Base-by-base conservation (phyloP, 2,329 filamentous ascomycete species). In the Ceratocystis alfenasii region DNA sequence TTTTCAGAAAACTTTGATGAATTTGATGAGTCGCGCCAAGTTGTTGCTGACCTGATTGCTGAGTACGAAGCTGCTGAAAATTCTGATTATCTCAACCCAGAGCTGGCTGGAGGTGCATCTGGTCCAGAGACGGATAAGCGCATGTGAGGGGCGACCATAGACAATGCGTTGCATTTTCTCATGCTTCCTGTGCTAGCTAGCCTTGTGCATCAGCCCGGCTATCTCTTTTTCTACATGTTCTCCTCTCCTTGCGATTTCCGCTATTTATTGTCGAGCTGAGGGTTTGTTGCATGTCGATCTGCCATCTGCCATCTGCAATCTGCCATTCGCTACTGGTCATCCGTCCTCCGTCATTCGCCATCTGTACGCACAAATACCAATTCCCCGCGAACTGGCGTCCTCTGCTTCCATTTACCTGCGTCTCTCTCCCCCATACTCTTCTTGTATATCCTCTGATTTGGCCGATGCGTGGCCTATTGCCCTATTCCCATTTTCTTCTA, bases 51-150 rank as follows among this genome's bases (percentile, higher is more conserved):
- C 74, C 78, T 97, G 69, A 93, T 97, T 73, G 83, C 85, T 63
- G 94, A 99, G 79, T 99, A 99, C 74, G 93, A 97, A 77, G 92
- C 93, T 36, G 94, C 94, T 3, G 94, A 99, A 76, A 83, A 88
- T 73, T 86, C 89, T 44, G 87, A 95, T 72, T 99, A 99, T 74
- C 78, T 99, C 63, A 93, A 88, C 72, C 88, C 89, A 7, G 87
- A 87, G 66, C 78, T 80, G 28, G 81, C 80, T 20, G 79, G 81
- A 61, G 78, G 79, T 72, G 62, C 59, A 10, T 63, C 53, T 48
- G 64, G 65, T 5, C 36, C 65, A n/a, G 65, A 67, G 36, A 62
- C 25, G n/a, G 65, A 67, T 46, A 67, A 59, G 33, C 65, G 65
- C 25, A 67, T 67, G 65, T 55, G 55, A 59, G 55, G 36, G 55